Base-by-base conservation (phyloP, 2,329 filamentous ascomycete species). In the Trichoderma sp. region DNA sequence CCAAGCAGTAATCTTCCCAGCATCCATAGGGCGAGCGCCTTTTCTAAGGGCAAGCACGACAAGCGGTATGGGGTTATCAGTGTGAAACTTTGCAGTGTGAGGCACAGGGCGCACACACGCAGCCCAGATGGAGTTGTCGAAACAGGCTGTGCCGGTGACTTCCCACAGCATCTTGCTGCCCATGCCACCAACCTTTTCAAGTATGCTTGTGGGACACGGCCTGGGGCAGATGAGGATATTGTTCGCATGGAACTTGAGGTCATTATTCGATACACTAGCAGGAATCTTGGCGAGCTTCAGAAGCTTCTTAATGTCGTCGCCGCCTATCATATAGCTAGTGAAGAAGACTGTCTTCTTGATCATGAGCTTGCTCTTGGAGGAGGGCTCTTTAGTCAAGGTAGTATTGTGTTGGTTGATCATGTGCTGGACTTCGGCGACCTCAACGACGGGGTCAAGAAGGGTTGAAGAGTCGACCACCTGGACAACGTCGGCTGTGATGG, bases 331-430 rank as follows among this genome's bases (percentile, higher is more conserved):
- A 81, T 99, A 98, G 64, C 93, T 94, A 1, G 96, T 98, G 82
- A 95, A 98, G 81, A 94, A 94, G 64, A 97, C 91, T 1, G 90
- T 93, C 79, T 95, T 95, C 80, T 93, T 94, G 79, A 99, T 93
- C 75, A 88, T 87, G 73, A 96, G 85, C 59, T 82, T 83, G 53
- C 82, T 79, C 62, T 80, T 80, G 30, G 81, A 72, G 55, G 81
- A 63, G 74, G 81, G 74, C 62, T 80, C 76, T 28, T 77, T 77
- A 8, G 73, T 72, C 59, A 82, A 71, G 28, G 88, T 83, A 4
- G 84, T 82, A 79, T 98, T 99, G 84, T 98, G 95, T 23, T 88
- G 85, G 79, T 97, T 95, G 82, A 98, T 91, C 85, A 98, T 91
- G 75, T 92, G 91, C 81, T 98, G 95, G 15, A 98, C 89, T 79